A percentile compares a stretch with the other conserved stretches of the same genome.
Conservation (phyloP, 192 early-diverging fungal species). For the Mortierella claussenii region DNA sequence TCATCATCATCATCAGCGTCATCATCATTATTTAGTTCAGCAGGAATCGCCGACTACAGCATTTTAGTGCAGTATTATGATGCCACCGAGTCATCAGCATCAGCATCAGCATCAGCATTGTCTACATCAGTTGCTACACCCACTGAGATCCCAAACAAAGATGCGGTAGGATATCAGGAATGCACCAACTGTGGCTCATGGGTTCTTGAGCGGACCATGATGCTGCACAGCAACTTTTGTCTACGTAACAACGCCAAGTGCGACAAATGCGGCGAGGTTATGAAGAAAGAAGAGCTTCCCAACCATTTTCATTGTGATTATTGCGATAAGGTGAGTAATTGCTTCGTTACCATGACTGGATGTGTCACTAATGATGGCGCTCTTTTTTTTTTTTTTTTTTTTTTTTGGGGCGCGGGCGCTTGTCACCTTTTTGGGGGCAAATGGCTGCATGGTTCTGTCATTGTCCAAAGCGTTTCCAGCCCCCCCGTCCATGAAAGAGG, state of each 20-base stretch:
- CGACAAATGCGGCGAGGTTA: constrained; percentile 67
- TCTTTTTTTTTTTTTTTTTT: too few relatives aligned
- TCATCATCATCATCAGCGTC: background rate
- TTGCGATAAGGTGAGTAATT: constrained; percentile 67
- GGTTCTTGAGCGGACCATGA: constrained; percentile 68
- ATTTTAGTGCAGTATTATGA: constrained; percentile 26
- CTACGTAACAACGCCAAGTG: constrained; percentile 82
- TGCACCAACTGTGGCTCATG: constrained; percentile 80
- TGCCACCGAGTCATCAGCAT: constrained; percentile 9
- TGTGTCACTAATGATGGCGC: too few relatives aligned
- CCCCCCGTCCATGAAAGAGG: too few relatives aligned
- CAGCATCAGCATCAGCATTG: background rate
- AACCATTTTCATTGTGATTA: constrained; percentile 88
- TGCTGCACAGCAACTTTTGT: constrained; percentile 84
- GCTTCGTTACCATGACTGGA: too few relatives aligned
- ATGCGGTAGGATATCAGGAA: constrained; percentile 43
- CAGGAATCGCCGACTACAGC: constrained; percentile 1
- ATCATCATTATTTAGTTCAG: constrained; percentile 8
- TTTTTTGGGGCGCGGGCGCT: too few relatives aligned
- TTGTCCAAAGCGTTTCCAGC: too few relatives aligned
- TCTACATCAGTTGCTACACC: background rate
- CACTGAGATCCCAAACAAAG: constrained; percentile 22
- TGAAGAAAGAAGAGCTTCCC: constrained; percentile 72
- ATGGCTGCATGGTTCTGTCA: too few relatives aligned
- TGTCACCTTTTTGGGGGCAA: too few relatives aligned